Conservation (phyloP, 768 basidiomycete genomes). For the Tulasnella sp. region DNA sequence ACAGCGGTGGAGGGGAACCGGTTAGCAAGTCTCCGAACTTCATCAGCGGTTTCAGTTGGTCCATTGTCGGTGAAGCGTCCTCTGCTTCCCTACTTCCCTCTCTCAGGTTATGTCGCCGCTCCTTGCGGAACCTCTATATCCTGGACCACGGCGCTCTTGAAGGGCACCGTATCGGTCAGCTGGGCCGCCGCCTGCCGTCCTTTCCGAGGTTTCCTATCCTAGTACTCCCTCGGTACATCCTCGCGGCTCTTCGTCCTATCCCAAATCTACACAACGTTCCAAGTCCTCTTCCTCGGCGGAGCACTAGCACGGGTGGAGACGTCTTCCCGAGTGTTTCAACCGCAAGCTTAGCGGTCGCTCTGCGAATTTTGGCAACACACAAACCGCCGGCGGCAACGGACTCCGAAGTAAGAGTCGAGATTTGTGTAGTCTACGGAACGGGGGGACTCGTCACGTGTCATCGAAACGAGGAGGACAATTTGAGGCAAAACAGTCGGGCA, state of each 20-base stretch:
- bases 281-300: slow-evolving; percentile 65
- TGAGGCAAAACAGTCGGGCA: neutral
- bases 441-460: neutral
- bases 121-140: neutral
- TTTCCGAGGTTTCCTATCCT: neutral
- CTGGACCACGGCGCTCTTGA: neutral
- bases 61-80: neutral
- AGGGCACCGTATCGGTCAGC: neutral
- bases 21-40: neutral
- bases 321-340: slow-evolving; percentile 29
- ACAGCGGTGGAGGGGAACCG: neutral
- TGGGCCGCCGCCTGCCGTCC: neutral
- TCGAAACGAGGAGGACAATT: neutral
- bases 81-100: neutral
- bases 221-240: slow-evolving; percentile 32
- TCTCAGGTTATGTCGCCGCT: neutral
- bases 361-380: slow-evolving; percentile 39
- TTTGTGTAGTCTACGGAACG: slow-evolving; percentile 32
- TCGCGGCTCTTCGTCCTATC: slow-evolving; percentile 54
- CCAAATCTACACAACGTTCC: slow-evolving; percentile 64
- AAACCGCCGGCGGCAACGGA: slow-evolving; percentile 34
- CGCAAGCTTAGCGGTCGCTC: slow-evolving; percentile 16
- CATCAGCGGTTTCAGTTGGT: neutral
- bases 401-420: slow-evolving; percentile 31
- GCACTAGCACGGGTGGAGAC: slow-evolving; percentile 54